These are phyloP conservation scores for Cercospora sesami DNA, from an alignment of 2,329 filamentous ascomycete genomes.

Conservation along the genomic window DNA sequence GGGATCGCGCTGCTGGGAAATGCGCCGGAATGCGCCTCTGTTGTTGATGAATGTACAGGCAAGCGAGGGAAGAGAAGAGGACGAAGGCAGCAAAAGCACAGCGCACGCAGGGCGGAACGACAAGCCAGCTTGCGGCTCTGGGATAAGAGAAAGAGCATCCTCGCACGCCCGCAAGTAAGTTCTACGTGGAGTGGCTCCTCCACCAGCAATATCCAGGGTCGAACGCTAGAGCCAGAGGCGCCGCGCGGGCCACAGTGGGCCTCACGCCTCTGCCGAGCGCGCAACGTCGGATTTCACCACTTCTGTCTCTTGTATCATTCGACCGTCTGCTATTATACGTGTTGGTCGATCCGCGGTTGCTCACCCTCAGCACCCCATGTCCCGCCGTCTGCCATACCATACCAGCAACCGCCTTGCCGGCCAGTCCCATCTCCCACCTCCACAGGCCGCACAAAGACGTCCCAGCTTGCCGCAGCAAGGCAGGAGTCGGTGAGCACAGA, in stretches of 20 bases:
- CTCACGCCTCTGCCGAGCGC: not conserved
- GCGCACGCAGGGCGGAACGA: not conserved
- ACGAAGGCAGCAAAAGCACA: not conserved
- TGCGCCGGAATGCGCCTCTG: slow-evolving; percentile 23
- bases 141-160: not conserved
- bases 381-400: not conserved
- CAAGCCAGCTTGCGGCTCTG: slow-evolving; percentile 14
- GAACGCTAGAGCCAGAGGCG: not conserved
- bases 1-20: slow-evolving; percentile 20
- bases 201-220: slow-evolving; percentile 1
- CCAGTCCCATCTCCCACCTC: not conserved
- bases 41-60: slow-evolving; percentile 12
- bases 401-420: not conserved
- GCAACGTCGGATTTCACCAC: not conserved
- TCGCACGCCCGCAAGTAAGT: not conserved
- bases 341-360: not conserved
- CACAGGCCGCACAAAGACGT: not conserved
- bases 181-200: slow-evolving; percentile 1
- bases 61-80: not conserved
- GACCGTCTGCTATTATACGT: not conserved
- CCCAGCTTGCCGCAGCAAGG: slow-evolving; percentile 7
- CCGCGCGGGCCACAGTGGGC: not conserved
- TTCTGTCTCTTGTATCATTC: not conserved
- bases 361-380: not conserved
- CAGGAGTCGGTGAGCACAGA: slow-evolving; percentile 7